Percentiles rank a stretch among this genome's conserved stretches.
phyloP scores from a whole-genome alignment of 1,284 basidiomycete species.

The Naganishia albida region DNA sequence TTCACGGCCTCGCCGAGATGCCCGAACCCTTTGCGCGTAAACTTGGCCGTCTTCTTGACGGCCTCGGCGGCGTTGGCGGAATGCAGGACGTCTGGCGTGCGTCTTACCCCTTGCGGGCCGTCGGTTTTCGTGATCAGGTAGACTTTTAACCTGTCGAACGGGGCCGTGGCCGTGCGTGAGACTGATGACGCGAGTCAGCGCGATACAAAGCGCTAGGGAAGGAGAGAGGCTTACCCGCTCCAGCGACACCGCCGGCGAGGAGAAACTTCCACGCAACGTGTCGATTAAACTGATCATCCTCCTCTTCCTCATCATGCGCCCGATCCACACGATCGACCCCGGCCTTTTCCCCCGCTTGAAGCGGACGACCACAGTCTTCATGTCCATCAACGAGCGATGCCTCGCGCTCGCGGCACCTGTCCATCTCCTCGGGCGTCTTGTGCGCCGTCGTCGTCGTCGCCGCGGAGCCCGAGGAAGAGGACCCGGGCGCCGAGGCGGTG shows the following conservation, averaged over 20 bases:
- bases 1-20: slow-evolving; percentile 71
- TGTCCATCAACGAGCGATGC: slow-evolving; percentile 46
- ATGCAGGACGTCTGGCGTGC: slow-evolving; percentile 56
- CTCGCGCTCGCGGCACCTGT: slow-evolving; percentile 38
- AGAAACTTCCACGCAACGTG: slow-evolving; percentile 83
- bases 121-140: slow-evolving; percentile 83
- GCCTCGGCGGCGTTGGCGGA: slow-evolving; percentile 34
- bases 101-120: slow-evolving; percentile 37
- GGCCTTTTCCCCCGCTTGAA: slow-evolving; percentile 53
- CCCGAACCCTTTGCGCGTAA: slow-evolving; percentile 59
- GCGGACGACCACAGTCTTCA: slow-evolving; percentile 50
- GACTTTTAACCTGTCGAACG: slow-evolving; percentile 95
- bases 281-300: slow-evolving; percentile 63
- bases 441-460: slow-evolving; percentile 6
- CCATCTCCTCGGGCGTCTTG: slow-evolving; percentile 29
- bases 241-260: slow-evolving; percentile 89
- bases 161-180: slow-evolving; percentile 92
- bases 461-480: too few relatives aligned
- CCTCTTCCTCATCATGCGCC: slow-evolving; percentile 63
- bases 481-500: slow-evolving; percentile 19
- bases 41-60: slow-evolving; percentile 35
- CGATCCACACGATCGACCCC: slow-evolving; percentile 43
- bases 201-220: neutral
- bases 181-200: slow-evolving; percentile 58
- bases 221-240: slow-evolving; percentile 67